phyloP scores from a whole-genome alignment of 495 filamentous ascomycete genomes.

The Hypoxylon perforatum region DNA sequence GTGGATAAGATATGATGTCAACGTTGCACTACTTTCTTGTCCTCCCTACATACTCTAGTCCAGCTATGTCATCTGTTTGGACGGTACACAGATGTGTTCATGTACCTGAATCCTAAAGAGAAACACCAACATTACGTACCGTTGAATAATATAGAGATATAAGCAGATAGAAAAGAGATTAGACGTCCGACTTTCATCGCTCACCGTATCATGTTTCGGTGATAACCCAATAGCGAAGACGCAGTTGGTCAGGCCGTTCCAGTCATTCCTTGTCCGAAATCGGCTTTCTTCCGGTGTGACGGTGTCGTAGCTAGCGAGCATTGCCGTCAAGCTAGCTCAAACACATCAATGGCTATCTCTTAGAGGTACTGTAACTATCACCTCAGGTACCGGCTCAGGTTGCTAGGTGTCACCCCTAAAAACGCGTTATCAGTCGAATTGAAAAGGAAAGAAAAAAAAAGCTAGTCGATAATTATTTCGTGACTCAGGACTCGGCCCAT shows the following conservation, averaged over 20 bases:
- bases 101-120: no score
- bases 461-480: constrained; percentile 21
- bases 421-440: constrained; percentile 20
- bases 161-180: not conserved
- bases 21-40: constrained; percentile 4
- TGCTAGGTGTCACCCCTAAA: not conserved
- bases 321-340: constrained; percentile 20
- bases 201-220: constrained; percentile 16
- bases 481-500: constrained; percentile 31
- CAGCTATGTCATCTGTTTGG: no score
- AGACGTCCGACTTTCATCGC: not conserved
- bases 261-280: constrained; percentile 32
- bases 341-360: not conserved
- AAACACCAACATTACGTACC: no score
- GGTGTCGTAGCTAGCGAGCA: constrained; percentile 10
- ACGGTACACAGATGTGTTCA: no score
- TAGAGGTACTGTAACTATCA: no score
- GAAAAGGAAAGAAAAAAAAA: constrained; percentile 13
- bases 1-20: constrained; percentile 19
- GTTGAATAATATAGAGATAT: no score
- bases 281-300: constrained; percentile 25
- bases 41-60: not conserved
- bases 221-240: constrained; percentile 17
- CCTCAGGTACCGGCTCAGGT: not conserved
- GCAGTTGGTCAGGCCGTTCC: constrained; percentile 24